phyloP scores from a whole-genome alignment of 345 rosid species.

The Lepidium aucheri region DNA sequence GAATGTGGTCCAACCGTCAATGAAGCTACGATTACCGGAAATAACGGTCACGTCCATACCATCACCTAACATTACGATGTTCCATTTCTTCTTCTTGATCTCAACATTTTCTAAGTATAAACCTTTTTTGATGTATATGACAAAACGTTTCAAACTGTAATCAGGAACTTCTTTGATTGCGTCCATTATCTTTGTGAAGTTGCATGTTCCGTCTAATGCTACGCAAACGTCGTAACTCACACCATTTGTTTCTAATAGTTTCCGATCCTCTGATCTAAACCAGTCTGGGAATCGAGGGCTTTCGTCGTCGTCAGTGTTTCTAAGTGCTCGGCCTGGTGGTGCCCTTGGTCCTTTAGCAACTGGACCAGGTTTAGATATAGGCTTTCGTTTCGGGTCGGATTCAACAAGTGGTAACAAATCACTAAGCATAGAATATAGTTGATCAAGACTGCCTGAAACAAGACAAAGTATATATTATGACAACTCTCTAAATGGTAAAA shows the following conservation, averaged over 20 bases:
- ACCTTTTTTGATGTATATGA: constrained; percentile 60
- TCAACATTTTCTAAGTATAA: constrained; percentile 69
- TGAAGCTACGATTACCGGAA: constrained; percentile 51
- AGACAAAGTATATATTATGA: not conserved
- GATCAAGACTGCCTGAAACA: constrained; percentile 39
- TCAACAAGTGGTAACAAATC: constrained; percentile 48
- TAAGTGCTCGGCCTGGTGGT: constrained; percentile 22
- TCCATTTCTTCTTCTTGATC: constrained; percentile 81
- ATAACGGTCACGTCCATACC: constrained; percentile 59
- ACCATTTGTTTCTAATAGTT: constrained; percentile 38
- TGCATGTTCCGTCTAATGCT: constrained; percentile 78
- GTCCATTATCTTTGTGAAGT: constrained; percentile 53
- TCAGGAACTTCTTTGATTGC: constrained; percentile 63
- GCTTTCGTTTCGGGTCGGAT: constrained; percentile 17
- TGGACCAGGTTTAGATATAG: constrained; percentile 16
- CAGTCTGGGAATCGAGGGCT: constrained; percentile 42
- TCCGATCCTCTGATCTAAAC: constrained; percentile 45
- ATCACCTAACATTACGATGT: constrained; percentile 74
- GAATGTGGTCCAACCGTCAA: constrained; percentile 90
- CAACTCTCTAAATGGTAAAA: no score
- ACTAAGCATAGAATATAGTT: constrained; percentile 50
- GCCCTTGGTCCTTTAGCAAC: constrained; percentile 12
- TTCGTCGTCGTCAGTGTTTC: not conserved
- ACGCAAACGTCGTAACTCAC: constrained; percentile 33
- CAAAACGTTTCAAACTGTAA: constrained; percentile 41